Base-by-base conservation (phyloP, 306 rosid species). In the Dalbergia cultrata region DNA sequence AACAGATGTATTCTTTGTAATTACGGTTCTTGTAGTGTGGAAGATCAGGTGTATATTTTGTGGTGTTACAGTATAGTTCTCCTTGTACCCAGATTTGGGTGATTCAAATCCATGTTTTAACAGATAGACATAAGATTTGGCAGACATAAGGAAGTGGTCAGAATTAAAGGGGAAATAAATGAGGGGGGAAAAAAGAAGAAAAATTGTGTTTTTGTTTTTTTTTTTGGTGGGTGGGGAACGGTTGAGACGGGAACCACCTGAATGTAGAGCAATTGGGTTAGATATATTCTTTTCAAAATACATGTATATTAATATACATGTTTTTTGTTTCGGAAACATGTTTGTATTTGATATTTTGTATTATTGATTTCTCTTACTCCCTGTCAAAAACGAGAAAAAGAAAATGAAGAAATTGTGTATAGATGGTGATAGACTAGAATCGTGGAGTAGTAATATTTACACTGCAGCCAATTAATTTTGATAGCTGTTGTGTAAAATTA, bases 231-330 rank as follows among this genome's bases (percentile, higher is more conserved):
- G n/a, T n/a, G n/a, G n/a, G n/a, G n/a, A n/a, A n/a, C 37, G 83
- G 81, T 56, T 61, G 65, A 74, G 74, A 1, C 31, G 54, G 70
- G 50, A 49, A 73, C 78, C 78, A 43, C 83, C 75, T 64, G 54
- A 41, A 37, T 62, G 82, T 82, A 74, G 84, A 70, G 74, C 49
- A 70, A 10, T 65, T 71, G 89, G 65, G 70, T 70, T 82, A 86
- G 89, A 83, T 80, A 77, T 74, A 86, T 86, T 86, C 89, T 75
- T 86, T 86, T 71, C 73, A 80, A 79, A 76, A 58, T 70, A 37
- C 66, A 18, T 86, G 84, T 86, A 83, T 56, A 80, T 79, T 66
- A 54, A 41, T 47, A 44, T 63, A 53, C 14, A 58, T 70, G 76
- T 41, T 75, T 64, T 82, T 82, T 49, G 34, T 72, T 76, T 67